Conservation (phyloP, 2,329 filamentous ascomycete species). For the Penicillium sp. region DNA sequence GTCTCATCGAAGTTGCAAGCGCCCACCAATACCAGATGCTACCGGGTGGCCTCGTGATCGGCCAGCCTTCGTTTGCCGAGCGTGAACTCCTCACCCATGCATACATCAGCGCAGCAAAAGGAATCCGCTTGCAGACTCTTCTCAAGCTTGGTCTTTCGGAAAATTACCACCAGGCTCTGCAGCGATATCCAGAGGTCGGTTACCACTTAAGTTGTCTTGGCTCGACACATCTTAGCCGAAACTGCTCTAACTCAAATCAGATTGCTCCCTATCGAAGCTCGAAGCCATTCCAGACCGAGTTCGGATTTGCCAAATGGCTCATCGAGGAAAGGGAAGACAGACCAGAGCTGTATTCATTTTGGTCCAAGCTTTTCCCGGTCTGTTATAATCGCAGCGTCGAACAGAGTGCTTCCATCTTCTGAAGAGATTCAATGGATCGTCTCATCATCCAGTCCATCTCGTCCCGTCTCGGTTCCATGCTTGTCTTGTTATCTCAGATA, state of each 20-base stretch:
- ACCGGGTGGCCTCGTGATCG: constrained; percentile 21
- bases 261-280: constrained; percentile 32
- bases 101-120: constrained; percentile 30
- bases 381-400: constrained; percentile 35
- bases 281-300: constrained; percentile 30
- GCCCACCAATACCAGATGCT: constrained; percentile 24
- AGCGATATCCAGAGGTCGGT: constrained; percentile 32
- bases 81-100: constrained; percentile 23
- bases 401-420: constrained; percentile 29
- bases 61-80: constrained; percentile 15
- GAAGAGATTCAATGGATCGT: not conserved
- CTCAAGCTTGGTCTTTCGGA: constrained; percentile 27
- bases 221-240: not conserved
- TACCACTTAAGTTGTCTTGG: not conserved
- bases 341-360: constrained; percentile 30
- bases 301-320: constrained; percentile 34
- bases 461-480: not conserved
- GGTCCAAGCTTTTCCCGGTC: constrained; percentile 34
- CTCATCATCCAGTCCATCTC: not conserved
- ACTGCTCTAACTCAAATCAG: constrained; percentile 15
- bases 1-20: constrained; percentile 35
- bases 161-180: constrained; percentile 28
- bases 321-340: constrained; percentile 25
- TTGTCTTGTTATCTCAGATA: not conserved
- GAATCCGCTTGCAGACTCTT: constrained; percentile 25